Conservation (phyloP, 2,329 filamentous ascomycete species). For the Dothideomycetes sp. region DNA sequence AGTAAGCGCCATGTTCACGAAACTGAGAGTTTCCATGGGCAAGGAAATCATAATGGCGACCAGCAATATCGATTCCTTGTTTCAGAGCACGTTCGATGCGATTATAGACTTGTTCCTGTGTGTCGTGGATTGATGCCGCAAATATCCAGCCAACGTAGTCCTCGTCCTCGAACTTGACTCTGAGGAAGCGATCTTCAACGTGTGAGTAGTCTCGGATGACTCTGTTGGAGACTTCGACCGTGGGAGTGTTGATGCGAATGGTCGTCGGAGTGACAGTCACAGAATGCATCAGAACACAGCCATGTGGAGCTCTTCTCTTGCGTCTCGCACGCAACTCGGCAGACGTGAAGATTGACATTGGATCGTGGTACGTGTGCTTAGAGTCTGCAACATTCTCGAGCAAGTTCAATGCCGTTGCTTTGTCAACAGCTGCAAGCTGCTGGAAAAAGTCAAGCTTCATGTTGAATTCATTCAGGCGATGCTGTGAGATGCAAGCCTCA, state of each 20-base stretch:
- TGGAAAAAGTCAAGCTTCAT: conserved; percentile 57
- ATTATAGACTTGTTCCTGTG: conserved; percentile 48
- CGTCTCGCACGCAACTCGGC: conserved; percentile 9
- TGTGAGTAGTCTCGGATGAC: conserved; percentile 63
- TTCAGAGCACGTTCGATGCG: conserved; percentile 60
- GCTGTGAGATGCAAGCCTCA: conserved; percentile 82
- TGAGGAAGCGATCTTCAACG: conserved; percentile 68
- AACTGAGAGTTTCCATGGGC: conserved; percentile 95
- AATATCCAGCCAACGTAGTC: conserved; percentile 35
- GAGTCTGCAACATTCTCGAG: conserved; percentile 65
- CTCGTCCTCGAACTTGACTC: conserved; percentile 86
- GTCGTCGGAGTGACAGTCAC: conserved; percentile 76
- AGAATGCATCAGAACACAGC: conserved; percentile 67
- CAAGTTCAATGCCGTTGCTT: conserved; percentile 44
- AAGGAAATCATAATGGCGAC: conserved; percentile 75
- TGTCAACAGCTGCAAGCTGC: conserved; percentile 43
- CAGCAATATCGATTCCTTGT: conserved; percentile 74
- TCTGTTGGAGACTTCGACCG: conserved; percentile 77
- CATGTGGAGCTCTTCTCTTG: conserved; percentile 46
- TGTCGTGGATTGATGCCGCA: conserved; percentile 17
- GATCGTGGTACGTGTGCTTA: conserved; percentile 52
- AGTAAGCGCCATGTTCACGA: conserved; percentile 82
- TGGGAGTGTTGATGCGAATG: conserved; percentile 65
- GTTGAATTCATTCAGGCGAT: conserved; percentile 64
- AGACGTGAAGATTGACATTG: conserved; percentile 59